Percentiles rank a stretch among this genome's conserved stretches.
phyloP scores from a whole-genome alignment of 805 yeast genomes.

The Yarrowia yakushimensis region DNA sequence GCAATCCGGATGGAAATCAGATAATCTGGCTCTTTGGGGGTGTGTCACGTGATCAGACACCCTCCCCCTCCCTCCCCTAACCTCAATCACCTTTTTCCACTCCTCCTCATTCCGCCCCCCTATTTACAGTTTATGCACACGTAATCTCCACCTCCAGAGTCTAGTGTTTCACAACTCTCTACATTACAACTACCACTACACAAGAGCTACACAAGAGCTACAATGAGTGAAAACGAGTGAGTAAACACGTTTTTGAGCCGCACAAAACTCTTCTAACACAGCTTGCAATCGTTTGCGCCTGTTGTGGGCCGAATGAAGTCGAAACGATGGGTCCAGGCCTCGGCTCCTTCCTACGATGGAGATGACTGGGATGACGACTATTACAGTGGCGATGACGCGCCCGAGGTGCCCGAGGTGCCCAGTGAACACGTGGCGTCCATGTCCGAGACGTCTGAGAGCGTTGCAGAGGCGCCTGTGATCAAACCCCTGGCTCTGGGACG shows the following conservation, averaged over 20 bases:
- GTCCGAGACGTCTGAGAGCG: background rate
- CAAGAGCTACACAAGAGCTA: background rate
- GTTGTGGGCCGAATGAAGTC: conserved; percentile 36
- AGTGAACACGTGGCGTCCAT: conserved; percentile 26
- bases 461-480: background rate
- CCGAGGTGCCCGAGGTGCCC: conserved; percentile 32
- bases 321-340: conserved; percentile 39
- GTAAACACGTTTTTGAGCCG: too few species aligned
- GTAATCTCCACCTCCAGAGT: background rate
- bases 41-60: too few species aligned
- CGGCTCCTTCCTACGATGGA: conserved; percentile 39
- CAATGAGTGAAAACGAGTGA: conserved; percentile 19
- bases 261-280: too few species aligned
- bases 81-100: too few species aligned
- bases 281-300: conserved; percentile 32
- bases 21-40: too few species aligned
- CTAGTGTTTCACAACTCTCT: background rate
- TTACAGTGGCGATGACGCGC: conserved; percentile 30
- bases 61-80: too few species aligned
- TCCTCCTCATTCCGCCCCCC: too few species aligned
- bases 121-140: conserved; percentile 16
- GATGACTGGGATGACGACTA: conserved; percentile 37
- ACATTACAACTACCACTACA: background rate
- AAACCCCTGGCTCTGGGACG: conserved; percentile 21
- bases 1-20: too few species aligned